These are phyloP conservation scores for Rutstroemia sydowiana DNA, from an alignment of 2,329 filamentous ascomycete species.

Conservation along the genomic window DNA sequence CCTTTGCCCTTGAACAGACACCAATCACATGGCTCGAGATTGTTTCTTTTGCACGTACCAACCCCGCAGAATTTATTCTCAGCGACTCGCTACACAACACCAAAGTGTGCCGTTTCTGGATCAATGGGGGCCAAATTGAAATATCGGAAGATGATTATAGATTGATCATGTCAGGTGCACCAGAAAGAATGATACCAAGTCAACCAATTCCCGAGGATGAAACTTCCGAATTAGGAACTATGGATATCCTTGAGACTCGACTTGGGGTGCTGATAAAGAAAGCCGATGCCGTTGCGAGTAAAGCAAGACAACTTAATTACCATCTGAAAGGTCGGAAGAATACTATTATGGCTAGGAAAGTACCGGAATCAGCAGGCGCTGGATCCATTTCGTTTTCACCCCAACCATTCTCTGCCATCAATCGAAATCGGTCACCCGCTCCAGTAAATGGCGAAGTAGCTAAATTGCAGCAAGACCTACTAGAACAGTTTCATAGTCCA, in stretches of 20 bases:
- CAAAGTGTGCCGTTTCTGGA: conserved; percentile 72
- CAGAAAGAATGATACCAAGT: conserved; percentile 74
- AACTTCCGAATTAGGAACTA: conserved; percentile 72
- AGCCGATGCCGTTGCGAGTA: conserved; percentile 66
- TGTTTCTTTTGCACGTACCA: conserved; percentile 74
- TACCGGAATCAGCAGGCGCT: conserved; percentile 27
- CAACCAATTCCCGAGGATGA: conserved; percentile 82
- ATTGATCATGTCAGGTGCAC: conserved; percentile 72
- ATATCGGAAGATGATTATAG: conserved; percentile 85
- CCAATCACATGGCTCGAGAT: conserved; percentile 78
- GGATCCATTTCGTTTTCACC: conserved; percentile 17
- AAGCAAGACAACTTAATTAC: conserved; percentile 74
- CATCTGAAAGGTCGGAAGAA: conserved; percentile 66
- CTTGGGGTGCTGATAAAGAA: conserved; percentile 70
- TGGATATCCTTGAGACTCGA: conserved; percentile 77
- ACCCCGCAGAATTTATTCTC: conserved; percentile 70
- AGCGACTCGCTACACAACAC: conserved; percentile 60
- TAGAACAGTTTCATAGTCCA: conserved; percentile 43
- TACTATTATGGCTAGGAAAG: conserved; percentile 61
- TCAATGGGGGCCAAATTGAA: conserved; percentile 74
- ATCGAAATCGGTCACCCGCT: conserved; percentile 32
- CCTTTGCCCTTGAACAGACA: conserved; percentile 50
- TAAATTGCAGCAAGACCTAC: conserved; percentile 44
- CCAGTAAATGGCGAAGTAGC: conserved; percentile 18
- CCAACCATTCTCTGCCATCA: conserved; percentile 28